Conservation (phyloP, 1,284 basidiomycete genomes). For the Trichosporon faecale region DNA sequence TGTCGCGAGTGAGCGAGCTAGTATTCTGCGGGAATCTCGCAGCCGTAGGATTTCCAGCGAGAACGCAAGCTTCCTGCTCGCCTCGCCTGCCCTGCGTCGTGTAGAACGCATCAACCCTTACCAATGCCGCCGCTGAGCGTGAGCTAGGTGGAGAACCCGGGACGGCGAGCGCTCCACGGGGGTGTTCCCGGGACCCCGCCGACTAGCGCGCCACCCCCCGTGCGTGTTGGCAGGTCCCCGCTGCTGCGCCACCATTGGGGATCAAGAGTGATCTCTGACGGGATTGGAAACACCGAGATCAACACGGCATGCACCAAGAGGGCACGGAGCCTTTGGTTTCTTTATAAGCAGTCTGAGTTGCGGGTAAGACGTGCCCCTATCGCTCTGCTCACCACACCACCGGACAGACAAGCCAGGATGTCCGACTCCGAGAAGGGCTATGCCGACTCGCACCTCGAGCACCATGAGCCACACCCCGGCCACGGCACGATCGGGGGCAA, state of each 20-base stretch:
- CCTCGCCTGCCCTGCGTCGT: neutral
- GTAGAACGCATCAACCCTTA: neutral
- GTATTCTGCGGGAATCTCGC: neutral
- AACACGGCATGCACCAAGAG: neutral
- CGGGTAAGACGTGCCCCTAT: neutral
- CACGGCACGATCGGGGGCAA: constrained; percentile 16
- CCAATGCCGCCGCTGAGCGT: too few species aligned
- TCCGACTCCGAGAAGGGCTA: constrained; percentile 4
- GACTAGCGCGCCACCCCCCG: neutral
- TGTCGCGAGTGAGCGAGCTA: neutral
- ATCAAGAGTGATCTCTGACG: neutral
- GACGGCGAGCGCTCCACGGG: neutral
- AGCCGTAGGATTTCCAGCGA: neutral
- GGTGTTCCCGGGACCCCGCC: neutral
- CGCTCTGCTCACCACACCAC: neutral
- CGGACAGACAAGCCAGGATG: neutral
- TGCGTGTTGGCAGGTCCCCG: neutral
- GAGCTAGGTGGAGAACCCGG: neutral
- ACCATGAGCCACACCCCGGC: neutral
- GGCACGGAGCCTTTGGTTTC: neutral
- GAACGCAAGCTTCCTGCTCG: neutral
- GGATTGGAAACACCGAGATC: neutral
- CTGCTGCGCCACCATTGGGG: neutral
- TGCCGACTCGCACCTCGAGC: neutral
- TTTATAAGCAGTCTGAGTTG: neutral